Evolutionary conservation across 2,329 filamentous ascomycete genomes (phyloP), one percentile per base, ranked within the genome.

Genomic region (Sordariomycetes sp.): DNA sequence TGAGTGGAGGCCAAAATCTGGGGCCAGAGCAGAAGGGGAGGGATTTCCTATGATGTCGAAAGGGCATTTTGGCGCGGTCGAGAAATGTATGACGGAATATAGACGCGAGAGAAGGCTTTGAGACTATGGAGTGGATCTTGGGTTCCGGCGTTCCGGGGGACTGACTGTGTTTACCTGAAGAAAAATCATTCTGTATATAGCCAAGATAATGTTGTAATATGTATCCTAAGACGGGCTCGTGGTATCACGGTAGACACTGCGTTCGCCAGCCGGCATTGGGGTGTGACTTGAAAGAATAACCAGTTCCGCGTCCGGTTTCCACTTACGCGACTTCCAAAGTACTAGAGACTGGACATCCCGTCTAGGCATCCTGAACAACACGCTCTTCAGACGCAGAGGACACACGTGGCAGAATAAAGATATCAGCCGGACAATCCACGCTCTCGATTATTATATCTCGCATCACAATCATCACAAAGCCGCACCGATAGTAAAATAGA

Each of bases 11-110:
- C 32, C 40, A 22, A 14, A 54, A 37, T 34, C 22, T 58, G 35
- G 57, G 51, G 16, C 57, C 55, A 16, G 57, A 32, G 37, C 57
- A 58, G 51, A 46, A 32, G 51, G 25, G 34, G 37, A 53, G 57
- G 57, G 57, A 58, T 5, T 58, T 58, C 24, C 16, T 46, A 46
- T 16, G 40, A n/a, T 3, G 12, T 8, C 37, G n/a, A 20, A 24
- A 7, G 18, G 10, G 11, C 3, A 16, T 8, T 7, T 37, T 24
- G 3, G n/a, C 20, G 22, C n/a, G 12, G 46, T 50, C n/a, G 7
- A 24, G 22, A 24, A 22, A 24, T 11, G 14, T 50, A n/a, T n/a
- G 16, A n/a, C 18, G 37, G 18, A n/a, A 43, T 43, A n/a, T 43
- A n/a, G 4, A 14, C 34, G 34, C 14, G 34, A 16, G 37, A n/a